A percentile compares a stretch with the other conserved stretches of the same genome.
Evolutionary conservation across 176 grass and related monocot species (phyloP).

Genomic region (Saccharum spontaneum): DNA sequence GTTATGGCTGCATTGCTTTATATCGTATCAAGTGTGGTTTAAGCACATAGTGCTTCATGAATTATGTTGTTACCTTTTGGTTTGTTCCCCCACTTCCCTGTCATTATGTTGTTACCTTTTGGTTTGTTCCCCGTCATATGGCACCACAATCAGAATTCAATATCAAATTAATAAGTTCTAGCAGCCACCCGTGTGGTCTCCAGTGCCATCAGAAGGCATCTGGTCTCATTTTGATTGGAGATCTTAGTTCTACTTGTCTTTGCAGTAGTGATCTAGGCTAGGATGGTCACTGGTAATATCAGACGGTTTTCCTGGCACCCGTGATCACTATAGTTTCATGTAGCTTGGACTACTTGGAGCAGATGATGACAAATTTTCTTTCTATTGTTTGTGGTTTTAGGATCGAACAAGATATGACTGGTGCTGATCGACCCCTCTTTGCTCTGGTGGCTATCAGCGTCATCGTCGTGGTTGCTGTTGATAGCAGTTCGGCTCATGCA

Average conservation of each 20-base stretch:
- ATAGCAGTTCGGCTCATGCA: background rate
- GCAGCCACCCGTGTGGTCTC: background rate
- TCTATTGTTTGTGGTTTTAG: background rate
- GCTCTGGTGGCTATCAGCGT: constrained; percentile 27
- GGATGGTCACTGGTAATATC: constrained; percentile 2
- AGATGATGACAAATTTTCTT: constrained; percentile 6
- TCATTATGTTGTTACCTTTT: too few relatives aligned
- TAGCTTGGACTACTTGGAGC: constrained; percentile 25
- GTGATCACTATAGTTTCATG: constrained; percentile 1
- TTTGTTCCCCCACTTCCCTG: too few relatives aligned
- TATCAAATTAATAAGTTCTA: background rate
- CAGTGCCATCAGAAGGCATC: constrained; percentile 1
- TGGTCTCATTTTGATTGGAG: background rate
- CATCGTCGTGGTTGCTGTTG: constrained; percentile 24
- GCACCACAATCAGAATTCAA: constrained; percentile 10
- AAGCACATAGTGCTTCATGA: constrained; percentile 36
- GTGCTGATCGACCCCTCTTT: background rate
- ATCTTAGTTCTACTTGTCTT: background rate
- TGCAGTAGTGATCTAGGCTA: constrained; percentile 11
- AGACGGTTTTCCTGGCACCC: background rate
- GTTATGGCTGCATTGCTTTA: constrained; percentile 40
- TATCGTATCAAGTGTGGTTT: constrained; percentile 32
- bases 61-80: too few relatives aligned
- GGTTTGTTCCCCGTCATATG: constrained; percentile 23
- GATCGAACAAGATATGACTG: constrained; percentile 19